Percentiles rank a stretch among this genome's conserved stretches.
Evolutionary conservation across 306 rosid genomes (phyloP).

Genomic region (Citrullus amarus): DNA sequence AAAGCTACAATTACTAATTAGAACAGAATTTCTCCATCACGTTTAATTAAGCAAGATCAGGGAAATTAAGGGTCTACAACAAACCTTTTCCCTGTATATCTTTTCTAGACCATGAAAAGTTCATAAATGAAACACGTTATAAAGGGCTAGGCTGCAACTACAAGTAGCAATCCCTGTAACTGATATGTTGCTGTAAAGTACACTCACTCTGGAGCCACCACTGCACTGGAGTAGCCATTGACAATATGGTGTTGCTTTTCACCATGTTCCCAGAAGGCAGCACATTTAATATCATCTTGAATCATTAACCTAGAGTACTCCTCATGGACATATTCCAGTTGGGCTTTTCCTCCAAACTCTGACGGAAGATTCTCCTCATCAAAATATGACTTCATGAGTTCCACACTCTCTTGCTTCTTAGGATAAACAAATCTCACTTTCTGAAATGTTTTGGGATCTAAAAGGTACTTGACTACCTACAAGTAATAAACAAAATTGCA

Average conservation of each 20-base stretch:
- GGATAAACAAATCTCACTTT: conserved; percentile 85
- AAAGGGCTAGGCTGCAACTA: background rate
- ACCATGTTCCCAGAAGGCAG: conserved; percentile 45
- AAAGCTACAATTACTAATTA: background rate
- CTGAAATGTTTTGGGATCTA: conserved; percentile 76
- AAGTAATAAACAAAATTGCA: background rate
- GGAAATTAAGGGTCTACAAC: background rate
- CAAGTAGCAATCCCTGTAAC: background rate
- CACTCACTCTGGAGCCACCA: conserved; percentile 30
- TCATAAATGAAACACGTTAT: background rate
- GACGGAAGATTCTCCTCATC: conserved; percentile 80
- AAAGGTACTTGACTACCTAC: conserved; percentile 78
- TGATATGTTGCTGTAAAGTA: background rate
- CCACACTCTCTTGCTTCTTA: conserved; percentile 63
- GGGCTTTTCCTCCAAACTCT: conserved; percentile 71
- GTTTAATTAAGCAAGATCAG: background rate
- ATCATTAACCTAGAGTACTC: conserved; percentile 62
- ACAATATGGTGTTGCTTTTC: conserved; percentile 21
- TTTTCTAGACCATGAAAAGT: background rate
- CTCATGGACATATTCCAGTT: conserved; percentile 49
- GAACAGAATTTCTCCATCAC: background rate
- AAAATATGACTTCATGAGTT: conserved; percentile 66
- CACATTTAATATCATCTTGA: conserved; percentile 59
- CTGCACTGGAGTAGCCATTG: conserved; percentile 36
- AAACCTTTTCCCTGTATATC: background rate